phyloP scores from a whole-genome alignment of 225 moss, liverwort and hornwort genomes.

The Bryoerythrophyllum caledonicum region DNA sequence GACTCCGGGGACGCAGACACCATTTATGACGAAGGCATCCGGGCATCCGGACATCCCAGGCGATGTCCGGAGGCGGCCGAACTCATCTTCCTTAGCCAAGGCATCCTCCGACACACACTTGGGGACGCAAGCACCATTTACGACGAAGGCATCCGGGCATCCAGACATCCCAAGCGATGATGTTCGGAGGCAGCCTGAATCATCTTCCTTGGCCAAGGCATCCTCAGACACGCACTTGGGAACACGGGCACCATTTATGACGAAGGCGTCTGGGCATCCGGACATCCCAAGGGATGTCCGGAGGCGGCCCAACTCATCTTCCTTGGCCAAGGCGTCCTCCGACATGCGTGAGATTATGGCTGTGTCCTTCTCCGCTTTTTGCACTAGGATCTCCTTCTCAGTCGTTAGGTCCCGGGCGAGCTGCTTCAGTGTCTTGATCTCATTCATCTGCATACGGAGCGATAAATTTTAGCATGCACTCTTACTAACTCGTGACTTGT shows the following conservation, averaged over 20 bases:
- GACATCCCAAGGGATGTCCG: conserved; percentile 12
- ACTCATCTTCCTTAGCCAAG: conserved; percentile 73
- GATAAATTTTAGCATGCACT: conserved; percentile 16
- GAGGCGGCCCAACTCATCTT: conserved; percentile 66
- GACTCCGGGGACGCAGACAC: conserved; percentile 52
- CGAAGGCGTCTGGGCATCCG: too few species aligned
- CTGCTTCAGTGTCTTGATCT: conserved; percentile 78
- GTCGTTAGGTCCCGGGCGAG: conserved; percentile 62
- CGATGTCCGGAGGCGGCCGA: conserved; percentile 54
- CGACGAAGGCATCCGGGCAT: too few species aligned
- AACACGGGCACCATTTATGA: too few species aligned
- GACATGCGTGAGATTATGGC: conserved; percentile 64
- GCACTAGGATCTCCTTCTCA: conserved; percentile 64
- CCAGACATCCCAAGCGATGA: too few species aligned
- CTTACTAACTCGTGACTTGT: background rate
- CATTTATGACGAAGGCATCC: conserved; percentile 57
- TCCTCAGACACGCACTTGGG: too few species aligned
- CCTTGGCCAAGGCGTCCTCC: conserved; percentile 69
- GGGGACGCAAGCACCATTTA: too few species aligned
- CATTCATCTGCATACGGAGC: conserved; percentile 59
- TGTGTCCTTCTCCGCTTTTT: conserved; percentile 63
- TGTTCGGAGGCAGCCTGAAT: too few species aligned
- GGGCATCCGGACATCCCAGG: conserved; percentile 61
- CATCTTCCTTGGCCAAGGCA: too few species aligned
- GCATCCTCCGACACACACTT: conserved; percentile 55